Evolutionary conservation across 169 alveolate species (phyloP).

Genomic region (Cryptosporidium bovis): DNA sequence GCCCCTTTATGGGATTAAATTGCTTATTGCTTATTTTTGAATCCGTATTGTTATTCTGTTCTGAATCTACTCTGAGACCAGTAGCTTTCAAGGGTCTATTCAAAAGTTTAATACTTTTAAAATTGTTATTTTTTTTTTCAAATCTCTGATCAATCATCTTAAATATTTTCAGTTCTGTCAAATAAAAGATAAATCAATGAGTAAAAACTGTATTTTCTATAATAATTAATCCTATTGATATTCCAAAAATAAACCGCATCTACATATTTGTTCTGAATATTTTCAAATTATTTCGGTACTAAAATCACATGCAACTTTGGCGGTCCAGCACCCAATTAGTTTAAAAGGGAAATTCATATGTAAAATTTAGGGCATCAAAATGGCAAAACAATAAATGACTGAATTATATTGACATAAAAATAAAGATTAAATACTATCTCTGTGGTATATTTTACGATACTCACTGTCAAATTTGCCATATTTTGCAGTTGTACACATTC

Average conservation of each 20-base stretch:
- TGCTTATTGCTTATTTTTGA: neutral
- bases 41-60: neutral
- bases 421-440: no score
- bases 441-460: no score
- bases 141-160: slow-evolving; percentile 15
- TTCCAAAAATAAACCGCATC: no score
- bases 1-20: slow-evolving; percentile 8
- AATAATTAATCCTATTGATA: neutral
- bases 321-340: slow-evolving; percentile 28
- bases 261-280: neutral
- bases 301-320: slow-evolving; percentile 48
- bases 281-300: neutral
- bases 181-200: no score
- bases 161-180: neutral
- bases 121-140: slow-evolving; percentile 1
- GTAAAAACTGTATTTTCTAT: no score
- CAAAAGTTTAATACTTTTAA: slow-evolving; percentile 36
- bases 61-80: neutral
- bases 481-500: no score
- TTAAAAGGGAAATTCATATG: neutral
- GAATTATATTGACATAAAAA: no score
- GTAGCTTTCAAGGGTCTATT: slow-evolving; percentile 28
- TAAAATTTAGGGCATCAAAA: neutral
- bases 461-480: no score
- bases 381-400: no score